phyloP scores from a whole-genome alignment of 108 stramenopile genomes.

The Conticribra guillardii region DNA sequence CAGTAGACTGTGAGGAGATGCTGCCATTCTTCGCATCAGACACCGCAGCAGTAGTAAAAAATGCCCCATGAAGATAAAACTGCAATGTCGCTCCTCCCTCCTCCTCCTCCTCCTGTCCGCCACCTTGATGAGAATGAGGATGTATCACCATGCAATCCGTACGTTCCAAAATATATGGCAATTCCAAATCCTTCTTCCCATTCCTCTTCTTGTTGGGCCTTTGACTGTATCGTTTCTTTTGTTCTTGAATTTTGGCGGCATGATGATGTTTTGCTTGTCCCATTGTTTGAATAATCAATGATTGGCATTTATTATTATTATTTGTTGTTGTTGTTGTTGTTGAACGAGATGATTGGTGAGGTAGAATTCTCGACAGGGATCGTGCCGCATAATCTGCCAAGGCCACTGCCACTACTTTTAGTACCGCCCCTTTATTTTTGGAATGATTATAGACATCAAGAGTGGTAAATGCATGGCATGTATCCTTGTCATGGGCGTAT shows the following conservation, averaged over 20 bases:
- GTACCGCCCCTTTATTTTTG: background rate
- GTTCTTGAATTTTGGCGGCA: background rate
- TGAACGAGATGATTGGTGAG: background rate
- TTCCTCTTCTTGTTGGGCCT: slow-evolving; percentile 5
- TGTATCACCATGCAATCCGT: slow-evolving; percentile 50
- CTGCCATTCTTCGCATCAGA: background rate
- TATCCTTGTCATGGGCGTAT: background rate
- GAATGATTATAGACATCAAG: background rate
- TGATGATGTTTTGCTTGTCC: slow-evolving; percentile 38
- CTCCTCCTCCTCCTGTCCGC: background rate
- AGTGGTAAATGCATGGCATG: background rate
- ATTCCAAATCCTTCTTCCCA: slow-evolving; percentile 20
- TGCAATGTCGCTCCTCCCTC: slow-evolving; percentile 6
- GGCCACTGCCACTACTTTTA: slow-evolving; percentile 18
- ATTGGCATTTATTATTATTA: background rate
- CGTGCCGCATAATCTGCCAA: slow-evolving; percentile 44
- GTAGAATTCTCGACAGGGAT: background rate
- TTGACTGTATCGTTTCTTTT: background rate
- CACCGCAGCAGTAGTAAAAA: background rate
- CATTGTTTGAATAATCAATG: slow-evolving; percentile 49
- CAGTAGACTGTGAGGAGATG: background rate
- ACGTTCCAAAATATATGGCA: slow-evolving; percentile 77
- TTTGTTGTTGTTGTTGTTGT: background rate
- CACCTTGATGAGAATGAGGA: slow-evolving; percentile 3
- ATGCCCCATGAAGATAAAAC: slow-evolving; percentile 24